Percentiles rank a stretch among this genome's conserved stretches.
Evolutionary conservation across 2,329 filamentous ascomycete species (phyloP).

Genomic region (Talaromyces sp.): DNA sequence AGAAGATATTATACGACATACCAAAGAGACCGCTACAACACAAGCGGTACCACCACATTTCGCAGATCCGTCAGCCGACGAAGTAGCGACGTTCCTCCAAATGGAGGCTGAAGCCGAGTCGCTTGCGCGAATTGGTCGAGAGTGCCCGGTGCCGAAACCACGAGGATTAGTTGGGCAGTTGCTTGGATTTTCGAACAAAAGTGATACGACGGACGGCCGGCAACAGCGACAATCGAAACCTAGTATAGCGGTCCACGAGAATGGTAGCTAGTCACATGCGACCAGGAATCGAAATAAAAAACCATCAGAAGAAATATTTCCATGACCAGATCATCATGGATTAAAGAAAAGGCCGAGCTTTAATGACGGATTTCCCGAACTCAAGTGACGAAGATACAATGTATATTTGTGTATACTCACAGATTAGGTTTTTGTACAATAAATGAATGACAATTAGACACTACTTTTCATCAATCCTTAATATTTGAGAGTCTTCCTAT

Average conservation of each 20-base stretch:
- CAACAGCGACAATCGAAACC: slow-evolving; percentile 11
- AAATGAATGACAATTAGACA: not conserved
- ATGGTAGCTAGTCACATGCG: slow-evolving; percentile 10
- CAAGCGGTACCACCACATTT: slow-evolving; percentile 20
- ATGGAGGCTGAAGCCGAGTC: slow-evolving; percentile 40
- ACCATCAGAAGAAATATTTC: not conserved
- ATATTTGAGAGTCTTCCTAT: no score
- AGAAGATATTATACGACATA: slow-evolving; percentile 18
- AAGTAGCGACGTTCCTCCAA: slow-evolving; percentile 44
- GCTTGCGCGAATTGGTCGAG: slow-evolving; percentile 53
- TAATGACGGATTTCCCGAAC: not conserved
- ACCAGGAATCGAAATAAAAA: not conserved
- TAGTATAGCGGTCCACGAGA: slow-evolving; percentile 20
- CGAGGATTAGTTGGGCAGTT: slow-evolving; percentile 71
- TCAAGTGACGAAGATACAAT: not conserved
- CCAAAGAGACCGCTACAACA: slow-evolving; percentile 9
- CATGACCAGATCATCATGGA: not conserved
- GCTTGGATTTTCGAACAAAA: slow-evolving; percentile 60
- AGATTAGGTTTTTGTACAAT: slow-evolving; percentile 11
- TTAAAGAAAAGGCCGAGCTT: not conserved
- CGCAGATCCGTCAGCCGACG: slow-evolving; percentile 33
- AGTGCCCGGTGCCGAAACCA: slow-evolving; percentile 92
- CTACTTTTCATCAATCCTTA: not conserved
- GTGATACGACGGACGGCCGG: slow-evolving; percentile 18
- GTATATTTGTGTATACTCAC: slow-evolving; percentile 11